A percentile compares a stretch with the other conserved stretches of the same genome.
Conservation (phyloP, 495 filamentous ascomycete genomes). For the Xylaria cubensis region DNA sequence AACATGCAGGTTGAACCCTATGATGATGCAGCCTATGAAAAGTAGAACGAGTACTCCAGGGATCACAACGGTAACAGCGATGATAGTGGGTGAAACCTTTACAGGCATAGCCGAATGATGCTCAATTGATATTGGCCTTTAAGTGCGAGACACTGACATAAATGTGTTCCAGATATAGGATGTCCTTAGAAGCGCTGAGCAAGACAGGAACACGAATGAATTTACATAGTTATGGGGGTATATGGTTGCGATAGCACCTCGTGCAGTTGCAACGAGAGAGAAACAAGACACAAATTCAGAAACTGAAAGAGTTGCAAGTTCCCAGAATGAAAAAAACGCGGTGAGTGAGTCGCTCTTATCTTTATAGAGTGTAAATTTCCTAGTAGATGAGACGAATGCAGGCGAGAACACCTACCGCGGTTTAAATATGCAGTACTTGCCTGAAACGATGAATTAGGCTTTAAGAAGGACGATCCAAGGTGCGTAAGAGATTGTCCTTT, state of each 20-base stretch:
- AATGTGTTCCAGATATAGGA: slow-evolving; percentile 21
- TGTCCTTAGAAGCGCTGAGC: slow-evolving; percentile 25
- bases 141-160: background rate
- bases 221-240: background rate
- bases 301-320: slow-evolving; percentile 8
- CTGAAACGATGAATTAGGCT: slow-evolving; percentile 6
- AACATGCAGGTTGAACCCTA: slow-evolving; percentile 38
- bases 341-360: background rate
- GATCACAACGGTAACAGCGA: slow-evolving; percentile 61
- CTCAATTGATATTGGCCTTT: slow-evolving; percentile 22
- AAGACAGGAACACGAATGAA: background rate
- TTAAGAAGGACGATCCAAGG: slow-evolving; percentile 47
- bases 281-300: background rate
- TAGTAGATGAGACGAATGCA: background rate
- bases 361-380: background rate
- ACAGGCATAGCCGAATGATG: slow-evolving; percentile 44
- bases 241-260: background rate
- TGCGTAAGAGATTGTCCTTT: slow-evolving; percentile 66
- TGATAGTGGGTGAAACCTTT: slow-evolving; percentile 38
- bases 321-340: background rate
- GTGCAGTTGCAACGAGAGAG: background rate
- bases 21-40: slow-evolving; percentile 33
- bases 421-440: slow-evolving; percentile 1
- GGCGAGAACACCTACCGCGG: slow-evolving; percentile 1
- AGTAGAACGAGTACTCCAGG: slow-evolving; percentile 47